phyloP scores from a whole-genome alignment of 345 rosid species.

The Citrus trifoliata region DNA sequence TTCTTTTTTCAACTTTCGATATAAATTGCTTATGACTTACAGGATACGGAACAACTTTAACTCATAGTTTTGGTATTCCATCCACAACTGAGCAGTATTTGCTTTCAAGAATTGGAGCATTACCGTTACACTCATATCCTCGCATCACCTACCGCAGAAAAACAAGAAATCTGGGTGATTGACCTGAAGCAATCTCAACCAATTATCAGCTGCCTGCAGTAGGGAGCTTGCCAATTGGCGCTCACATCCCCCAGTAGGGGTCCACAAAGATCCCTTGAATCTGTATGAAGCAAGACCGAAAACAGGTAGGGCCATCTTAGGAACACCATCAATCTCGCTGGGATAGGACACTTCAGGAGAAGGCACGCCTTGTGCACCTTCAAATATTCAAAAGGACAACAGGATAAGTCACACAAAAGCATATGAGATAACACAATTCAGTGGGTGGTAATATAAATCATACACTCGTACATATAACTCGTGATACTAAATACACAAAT shows the following conservation, averaged over 20 bases:
- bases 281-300: constrained; percentile 86
- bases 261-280: constrained; percentile 81
- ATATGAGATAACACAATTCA: background rate
- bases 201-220: constrained; percentile 53
- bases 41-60: background rate
- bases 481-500: background rate
- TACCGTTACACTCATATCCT: background rate
- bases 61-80: background rate
- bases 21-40: constrained; percentile 5
- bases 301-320: constrained; percentile 48
- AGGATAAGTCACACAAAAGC: background rate
- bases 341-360: constrained; percentile 23
- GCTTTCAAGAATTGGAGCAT: constrained; percentile 3
- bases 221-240: constrained; percentile 45
- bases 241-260: constrained; percentile 46
- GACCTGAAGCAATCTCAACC: constrained; percentile 58
- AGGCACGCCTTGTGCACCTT: constrained; percentile 23
- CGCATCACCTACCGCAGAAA: constrained; percentile 42
- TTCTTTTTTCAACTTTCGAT: constrained; percentile 9
- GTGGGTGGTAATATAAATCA: background rate
- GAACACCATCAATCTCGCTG: constrained; percentile 32
- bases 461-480: no score
- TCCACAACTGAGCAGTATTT: background rate
- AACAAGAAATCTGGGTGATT: constrained; percentile 82
- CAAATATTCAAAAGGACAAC: constrained; percentile 12